Percentiles rank a stretch among this genome's conserved stretches.
Evolutionary conservation across 192 early-diverging fungal genomes (phyloP).

Genomic region (Podila verticillata): DNA sequence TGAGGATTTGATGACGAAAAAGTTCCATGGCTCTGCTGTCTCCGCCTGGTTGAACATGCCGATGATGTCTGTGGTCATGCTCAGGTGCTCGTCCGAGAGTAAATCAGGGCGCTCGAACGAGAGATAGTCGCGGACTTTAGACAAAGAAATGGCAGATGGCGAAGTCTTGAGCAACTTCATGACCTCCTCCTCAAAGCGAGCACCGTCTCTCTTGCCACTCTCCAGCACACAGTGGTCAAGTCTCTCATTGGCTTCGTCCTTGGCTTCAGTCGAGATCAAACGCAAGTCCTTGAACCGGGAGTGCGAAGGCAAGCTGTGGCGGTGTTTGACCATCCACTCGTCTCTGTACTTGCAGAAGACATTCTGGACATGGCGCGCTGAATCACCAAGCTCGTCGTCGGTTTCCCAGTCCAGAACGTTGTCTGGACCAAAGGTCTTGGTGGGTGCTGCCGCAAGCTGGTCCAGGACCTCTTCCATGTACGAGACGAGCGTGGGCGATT

Average conservation of each 20-base stretch:
- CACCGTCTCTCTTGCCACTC: slow-evolving; percentile 19
- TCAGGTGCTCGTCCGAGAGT: slow-evolving; percentile 18
- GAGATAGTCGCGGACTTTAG: slow-evolving; percentile 8
- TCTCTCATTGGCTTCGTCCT: background rate
- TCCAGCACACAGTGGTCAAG: slow-evolving; percentile 9
- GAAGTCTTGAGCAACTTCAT: slow-evolving; percentile 18
- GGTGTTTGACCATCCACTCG: slow-evolving; percentile 18
- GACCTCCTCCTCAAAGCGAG: slow-evolving; percentile 11
- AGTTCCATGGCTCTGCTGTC: slow-evolving; percentile 6
- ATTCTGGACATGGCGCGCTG: background rate
- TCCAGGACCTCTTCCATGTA: slow-evolving; percentile 17
- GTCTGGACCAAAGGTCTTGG: slow-evolving; percentile 14
- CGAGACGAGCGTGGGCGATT: slow-evolving; percentile 25
- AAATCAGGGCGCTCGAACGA: slow-evolving; percentile 10
- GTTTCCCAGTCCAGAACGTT: slow-evolving; percentile 20
- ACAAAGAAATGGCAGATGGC: slow-evolving; percentile 16
- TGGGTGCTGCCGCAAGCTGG: slow-evolving; percentile 3
- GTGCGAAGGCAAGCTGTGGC: slow-evolving; percentile 11
- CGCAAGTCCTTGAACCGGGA: slow-evolving; percentile 17
- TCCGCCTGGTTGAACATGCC: slow-evolving; percentile 39
- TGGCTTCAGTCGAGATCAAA: slow-evolving; percentile 11
- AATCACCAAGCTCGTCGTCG: background rate
- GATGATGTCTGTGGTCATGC: slow-evolving; percentile 14
- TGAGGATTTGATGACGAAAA: slow-evolving; percentile 18
- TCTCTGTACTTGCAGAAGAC: background rate